These are phyloP conservation scores for Sugiyamaella boreocaroliniensis DNA, from an alignment of 805 yeast genomes.

Conservation along the genomic window DNA sequence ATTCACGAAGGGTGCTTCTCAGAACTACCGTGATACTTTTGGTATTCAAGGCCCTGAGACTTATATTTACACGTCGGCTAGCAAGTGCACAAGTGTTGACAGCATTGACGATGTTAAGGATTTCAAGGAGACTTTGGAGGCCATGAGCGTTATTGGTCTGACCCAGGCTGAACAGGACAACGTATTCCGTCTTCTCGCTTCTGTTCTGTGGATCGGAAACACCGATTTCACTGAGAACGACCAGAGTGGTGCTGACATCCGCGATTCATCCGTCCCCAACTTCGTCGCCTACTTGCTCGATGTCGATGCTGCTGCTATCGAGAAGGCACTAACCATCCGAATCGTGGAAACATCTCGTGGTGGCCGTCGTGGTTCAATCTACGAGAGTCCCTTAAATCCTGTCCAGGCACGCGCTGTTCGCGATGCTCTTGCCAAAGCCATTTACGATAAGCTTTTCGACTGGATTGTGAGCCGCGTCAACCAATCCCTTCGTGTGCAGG, in stretches of 20 bases:
- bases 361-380: slow-evolving; percentile 81
- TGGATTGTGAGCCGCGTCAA: slow-evolving; percentile 95
- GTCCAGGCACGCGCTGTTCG: slow-evolving; percentile 89
- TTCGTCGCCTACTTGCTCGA: slow-evolving; percentile 89
- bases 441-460: slow-evolving; percentile 86
- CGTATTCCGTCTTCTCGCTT: slow-evolving; percentile 76
- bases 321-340: slow-evolving; percentile 67
- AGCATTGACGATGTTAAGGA: slow-evolving; percentile 81
- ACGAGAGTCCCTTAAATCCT: slow-evolving; percentile 85
- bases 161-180: slow-evolving; percentile 79
- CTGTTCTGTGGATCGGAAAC: slow-evolving; percentile 92
- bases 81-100: slow-evolving; percentile 78
- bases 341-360: slow-evolving; percentile 88
- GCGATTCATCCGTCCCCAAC: slow-evolving; percentile 86
- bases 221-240: slow-evolving; percentile 78
- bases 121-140: slow-evolving; percentile 70
- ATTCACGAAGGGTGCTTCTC: slow-evolving; percentile 85
- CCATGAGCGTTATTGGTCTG: slow-evolving; percentile 86
- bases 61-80: slow-evolving; percentile 78
- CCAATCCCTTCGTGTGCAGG: slow-evolving; percentile 54
- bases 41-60: slow-evolving; percentile 95
- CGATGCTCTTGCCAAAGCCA: slow-evolving; percentile 91
- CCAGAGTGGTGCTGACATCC: slow-evolving; percentile 73
- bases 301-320: slow-evolving; percentile 61
- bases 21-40: slow-evolving; percentile 68